phyloP scores from a whole-genome alignment of 1,284 basidiomycete species.

The Ceratobasidium sp. region DNA sequence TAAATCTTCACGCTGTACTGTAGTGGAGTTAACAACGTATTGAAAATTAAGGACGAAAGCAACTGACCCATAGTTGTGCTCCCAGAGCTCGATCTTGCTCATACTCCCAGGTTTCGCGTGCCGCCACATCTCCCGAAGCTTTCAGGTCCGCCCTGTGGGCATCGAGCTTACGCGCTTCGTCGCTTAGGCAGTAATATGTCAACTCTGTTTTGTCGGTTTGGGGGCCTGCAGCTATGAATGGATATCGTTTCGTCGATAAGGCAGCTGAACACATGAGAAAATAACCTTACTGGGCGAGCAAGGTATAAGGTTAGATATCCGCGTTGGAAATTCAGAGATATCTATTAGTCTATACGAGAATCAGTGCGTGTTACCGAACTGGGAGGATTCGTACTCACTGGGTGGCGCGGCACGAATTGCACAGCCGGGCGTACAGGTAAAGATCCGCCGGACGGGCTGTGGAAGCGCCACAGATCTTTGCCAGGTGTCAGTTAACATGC shows the following conservation, averaged over 20 bases:
- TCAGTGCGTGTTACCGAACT: background rate
- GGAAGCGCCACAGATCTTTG: background rate
- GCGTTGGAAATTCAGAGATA: background rate
- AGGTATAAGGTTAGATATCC: background rate
- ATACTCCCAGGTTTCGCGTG: background rate
- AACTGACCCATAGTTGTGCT: background rate
- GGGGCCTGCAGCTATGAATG: background rate
- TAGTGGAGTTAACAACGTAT: background rate
- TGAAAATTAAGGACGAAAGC: background rate
- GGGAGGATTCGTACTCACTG: background rate
- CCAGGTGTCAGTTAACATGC: background rate
- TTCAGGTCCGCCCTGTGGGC: background rate
- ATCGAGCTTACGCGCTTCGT: background rate
- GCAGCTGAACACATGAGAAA: background rate
- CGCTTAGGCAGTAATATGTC: background rate
- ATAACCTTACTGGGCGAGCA: background rate
- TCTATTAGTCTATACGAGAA: background rate
- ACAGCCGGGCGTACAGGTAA: background rate
- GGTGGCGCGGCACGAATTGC: background rate
- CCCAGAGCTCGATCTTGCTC: background rate
- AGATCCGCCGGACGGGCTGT: background rate
- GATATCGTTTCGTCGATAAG: background rate
- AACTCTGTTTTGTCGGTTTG: background rate
- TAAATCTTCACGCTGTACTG: background rate
- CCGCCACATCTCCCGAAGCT: background rate